phyloP scores from a whole-genome alignment of 345 rosid species.

The Eutrema heterophyllum region DNA sequence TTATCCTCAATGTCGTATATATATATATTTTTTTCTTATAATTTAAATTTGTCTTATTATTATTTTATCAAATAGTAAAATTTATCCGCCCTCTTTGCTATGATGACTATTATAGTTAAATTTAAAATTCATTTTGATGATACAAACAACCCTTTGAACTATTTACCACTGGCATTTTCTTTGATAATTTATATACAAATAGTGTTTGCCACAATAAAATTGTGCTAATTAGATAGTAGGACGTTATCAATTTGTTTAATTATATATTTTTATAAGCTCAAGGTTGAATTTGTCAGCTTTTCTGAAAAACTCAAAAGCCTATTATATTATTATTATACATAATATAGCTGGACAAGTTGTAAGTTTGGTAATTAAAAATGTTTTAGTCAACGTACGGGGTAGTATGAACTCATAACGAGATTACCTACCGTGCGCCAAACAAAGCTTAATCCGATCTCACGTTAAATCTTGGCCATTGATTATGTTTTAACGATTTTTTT shows the following conservation, averaged over 20 bases:
- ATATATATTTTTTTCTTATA: too few relatives aligned
- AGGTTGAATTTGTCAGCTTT: neutral
- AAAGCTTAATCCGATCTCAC: constrained; percentile 2
- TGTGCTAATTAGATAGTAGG: too few relatives aligned
- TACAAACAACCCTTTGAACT: neutral
- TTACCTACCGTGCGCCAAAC: constrained; percentile 27
- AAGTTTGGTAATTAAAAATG: neutral
- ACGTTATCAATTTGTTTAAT: neutral
- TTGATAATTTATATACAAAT: neutral
- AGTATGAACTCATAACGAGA: constrained; percentile 25
- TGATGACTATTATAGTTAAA: neutral
- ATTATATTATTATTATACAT: neutral
- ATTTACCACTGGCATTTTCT: neutral
- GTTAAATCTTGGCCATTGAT: constrained; percentile 26
- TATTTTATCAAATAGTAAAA: neutral
- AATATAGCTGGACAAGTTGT: neutral
- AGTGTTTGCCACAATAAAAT: neutral
- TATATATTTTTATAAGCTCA: neutral
- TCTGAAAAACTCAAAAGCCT: neutral
- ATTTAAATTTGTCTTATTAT: neutral
- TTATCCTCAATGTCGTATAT: neutral
- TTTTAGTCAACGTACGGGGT: constrained; percentile 16
- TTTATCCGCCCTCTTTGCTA: neutral
- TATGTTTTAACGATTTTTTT: neutral
- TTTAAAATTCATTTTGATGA: neutral